Percentiles rank a stretch among this genome's conserved stretches.
Evolutionary conservation across 2,329 filamentous ascomycete genomes (phyloP).

Genomic region (Aspergillus unguis): DNA sequence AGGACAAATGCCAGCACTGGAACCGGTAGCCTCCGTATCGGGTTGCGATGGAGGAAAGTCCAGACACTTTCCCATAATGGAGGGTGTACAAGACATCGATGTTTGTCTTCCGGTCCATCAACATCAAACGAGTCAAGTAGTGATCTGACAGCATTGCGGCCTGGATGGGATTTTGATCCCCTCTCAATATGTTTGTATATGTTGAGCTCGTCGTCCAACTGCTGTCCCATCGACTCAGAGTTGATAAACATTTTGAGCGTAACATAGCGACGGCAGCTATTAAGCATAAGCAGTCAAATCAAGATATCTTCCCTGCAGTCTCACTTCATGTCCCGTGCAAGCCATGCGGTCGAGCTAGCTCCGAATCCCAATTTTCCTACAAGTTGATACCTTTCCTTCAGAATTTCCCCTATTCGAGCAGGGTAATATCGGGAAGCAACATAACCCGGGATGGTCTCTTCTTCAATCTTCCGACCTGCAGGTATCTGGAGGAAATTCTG

Average conservation of each 20-base stretch:
- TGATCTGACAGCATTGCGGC: constrained; percentile 27
- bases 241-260: constrained; percentile 31
- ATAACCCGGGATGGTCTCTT: constrained; percentile 30
- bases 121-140: constrained; percentile 37
- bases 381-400: constrained; percentile 32
- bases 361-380: constrained; percentile 39
- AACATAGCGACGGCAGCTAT: constrained; percentile 24
- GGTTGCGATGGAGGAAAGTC: constrained; percentile 42
- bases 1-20: constrained; percentile 38
- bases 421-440: constrained; percentile 29
- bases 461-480: constrained; percentile 27
- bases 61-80: constrained; percentile 45
- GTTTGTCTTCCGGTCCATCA: constrained; percentile 26
- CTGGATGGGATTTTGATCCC: constrained; percentile 26
- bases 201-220: constrained; percentile 38
- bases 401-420: constrained; percentile 28
- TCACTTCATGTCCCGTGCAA: constrained; percentile 35
- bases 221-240: constrained; percentile 26
- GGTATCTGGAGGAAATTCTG: no score
- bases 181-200: constrained; percentile 44
- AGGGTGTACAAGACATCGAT: constrained; percentile 39
- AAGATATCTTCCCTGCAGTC: background rate
- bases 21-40: constrained; percentile 34
- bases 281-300: background rate
- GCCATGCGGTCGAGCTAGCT: constrained; percentile 36